These are phyloP conservation scores for Diaporthe sp. DNA, from an alignment of 2,329 filamentous ascomycete species.

Conservation along the genomic window DNA sequence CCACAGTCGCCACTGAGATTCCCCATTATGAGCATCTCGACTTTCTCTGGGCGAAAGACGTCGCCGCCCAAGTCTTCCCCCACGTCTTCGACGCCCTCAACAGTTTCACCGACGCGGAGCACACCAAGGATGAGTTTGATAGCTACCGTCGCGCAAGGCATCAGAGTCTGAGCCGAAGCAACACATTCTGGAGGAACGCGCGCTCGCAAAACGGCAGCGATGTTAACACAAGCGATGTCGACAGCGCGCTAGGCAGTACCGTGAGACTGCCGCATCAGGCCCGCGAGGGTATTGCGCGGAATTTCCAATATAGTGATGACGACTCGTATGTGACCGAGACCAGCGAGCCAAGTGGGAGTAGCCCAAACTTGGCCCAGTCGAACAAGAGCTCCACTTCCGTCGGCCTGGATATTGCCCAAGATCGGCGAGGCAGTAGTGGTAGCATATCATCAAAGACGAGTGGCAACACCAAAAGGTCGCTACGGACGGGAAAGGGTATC, in stretches of 20 bases:
- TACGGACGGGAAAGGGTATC: conserved; percentile 55
- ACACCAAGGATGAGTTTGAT: conserved; percentile 72
- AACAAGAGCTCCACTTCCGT: conserved; percentile 18
- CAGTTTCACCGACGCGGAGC: conserved; percentile 71
- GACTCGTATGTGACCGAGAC: conserved; percentile 34
- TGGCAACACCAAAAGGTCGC: conserved; percentile 56
- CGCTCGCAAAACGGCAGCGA: conserved; percentile 41
- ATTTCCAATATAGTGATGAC: conserved; percentile 37
- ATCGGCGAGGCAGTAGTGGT: conserved; percentile 21
- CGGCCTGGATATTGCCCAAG: conserved; percentile 19
- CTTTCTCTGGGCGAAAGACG: conserved; percentile 92
- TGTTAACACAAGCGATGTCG: conserved; percentile 47
- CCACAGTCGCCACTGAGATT: conserved; percentile 88
- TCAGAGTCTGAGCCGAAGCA: conserved; percentile 57
- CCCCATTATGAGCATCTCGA: conserved; percentile 97
- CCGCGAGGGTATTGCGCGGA: conserved; percentile 32
- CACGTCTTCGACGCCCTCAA: conserved; percentile 93
- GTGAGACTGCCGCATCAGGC: conserved; percentile 38
- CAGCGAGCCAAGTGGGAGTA: conserved; percentile 29
- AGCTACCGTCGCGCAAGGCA: conserved; percentile 66
- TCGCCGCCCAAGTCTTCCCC: conserved; percentile 86
- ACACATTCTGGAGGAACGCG: conserved; percentile 47
- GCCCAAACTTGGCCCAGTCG: neutral
- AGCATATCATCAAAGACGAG: conserved; percentile 38
- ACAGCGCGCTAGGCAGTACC: conserved; percentile 41